phyloP scores from a whole-genome alignment of 2,329 filamentous ascomycete species.

The Chrysoporthe cubensis region DNA sequence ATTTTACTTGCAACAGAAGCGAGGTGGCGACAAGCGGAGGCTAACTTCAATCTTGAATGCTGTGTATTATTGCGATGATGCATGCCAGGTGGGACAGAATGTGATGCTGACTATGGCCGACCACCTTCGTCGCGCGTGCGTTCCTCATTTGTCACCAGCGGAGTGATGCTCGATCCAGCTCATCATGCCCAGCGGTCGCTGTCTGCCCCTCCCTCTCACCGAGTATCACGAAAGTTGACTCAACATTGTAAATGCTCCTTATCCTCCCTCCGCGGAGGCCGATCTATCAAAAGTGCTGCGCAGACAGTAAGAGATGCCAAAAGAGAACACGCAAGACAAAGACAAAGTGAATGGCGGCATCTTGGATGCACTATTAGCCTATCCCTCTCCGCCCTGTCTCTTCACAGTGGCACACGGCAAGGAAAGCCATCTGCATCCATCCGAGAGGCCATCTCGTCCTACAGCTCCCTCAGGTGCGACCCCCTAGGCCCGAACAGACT shows the following conservation, averaged over 20 bases:
- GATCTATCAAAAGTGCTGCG: background rate
- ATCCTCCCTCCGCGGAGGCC: background rate
- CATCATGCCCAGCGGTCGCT: background rate
- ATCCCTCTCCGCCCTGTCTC: background rate
- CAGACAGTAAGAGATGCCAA: background rate
- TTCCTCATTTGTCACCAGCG: background rate
- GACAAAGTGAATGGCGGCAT: background rate
- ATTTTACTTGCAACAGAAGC: slow-evolving; percentile 13
- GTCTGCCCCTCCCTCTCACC: background rate
- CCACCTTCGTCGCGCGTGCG: background rate
- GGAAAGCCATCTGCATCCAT: background rate
- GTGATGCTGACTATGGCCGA: background rate
- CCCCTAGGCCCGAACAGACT: slow-evolving; percentile 24
- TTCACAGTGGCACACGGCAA: background rate
- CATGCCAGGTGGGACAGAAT: background rate
- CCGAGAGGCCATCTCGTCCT: background rate
- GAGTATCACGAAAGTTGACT: background rate
- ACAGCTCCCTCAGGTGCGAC: slow-evolving; percentile 24
- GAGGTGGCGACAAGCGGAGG: slow-evolving; percentile 5
- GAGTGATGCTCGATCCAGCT: background rate
- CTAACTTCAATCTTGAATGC: slow-evolving; percentile 9
- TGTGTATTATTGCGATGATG: slow-evolving; percentile 8
- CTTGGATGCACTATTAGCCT: background rate
- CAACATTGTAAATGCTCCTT: background rate
- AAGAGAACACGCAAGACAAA: background rate